Conservation (phyloP, 148 eudicot species). For the Chenopodium album region DNA sequence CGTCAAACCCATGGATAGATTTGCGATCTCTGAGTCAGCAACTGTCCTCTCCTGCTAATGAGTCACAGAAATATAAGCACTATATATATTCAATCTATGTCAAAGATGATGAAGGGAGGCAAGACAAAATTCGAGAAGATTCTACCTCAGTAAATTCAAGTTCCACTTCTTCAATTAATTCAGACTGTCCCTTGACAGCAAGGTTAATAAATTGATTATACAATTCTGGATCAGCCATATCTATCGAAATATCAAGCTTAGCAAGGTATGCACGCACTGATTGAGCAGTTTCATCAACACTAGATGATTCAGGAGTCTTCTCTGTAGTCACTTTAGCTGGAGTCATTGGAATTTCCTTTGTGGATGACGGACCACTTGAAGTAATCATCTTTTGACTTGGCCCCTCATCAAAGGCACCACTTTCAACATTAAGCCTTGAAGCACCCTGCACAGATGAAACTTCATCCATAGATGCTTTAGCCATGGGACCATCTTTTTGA, state of each 20-base stretch:
- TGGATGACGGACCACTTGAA: slow-evolving; percentile 35
- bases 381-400: slow-evolving; percentile 36
- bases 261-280: slow-evolving; percentile 57
- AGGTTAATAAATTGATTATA: slow-evolving; percentile 56
- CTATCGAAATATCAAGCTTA: slow-evolving; percentile 70
- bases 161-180: slow-evolving; percentile 40
- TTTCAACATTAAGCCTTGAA: slow-evolving; percentile 40
- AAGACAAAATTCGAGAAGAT: slow-evolving; percentile 8
- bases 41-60: slow-evolving; percentile 38
- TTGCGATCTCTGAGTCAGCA: slow-evolving; percentile 31
- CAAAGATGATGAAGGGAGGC: background rate
- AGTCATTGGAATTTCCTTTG: slow-evolving; percentile 32
- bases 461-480: slow-evolving; percentile 46
- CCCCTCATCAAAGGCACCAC: slow-evolving; percentile 36
- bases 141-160: slow-evolving; percentile 54
- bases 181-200: slow-evolving; percentile 41
- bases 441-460: slow-evolving; percentile 41
- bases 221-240: slow-evolving; percentile 67
- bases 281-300: slow-evolving; percentile 38
- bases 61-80: background rate
- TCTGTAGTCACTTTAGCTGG: slow-evolving; percentile 36
- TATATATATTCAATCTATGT: background rate
- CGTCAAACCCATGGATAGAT: slow-evolving; percentile 35
- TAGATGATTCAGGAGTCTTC: slow-evolving; percentile 39
- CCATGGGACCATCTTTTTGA: slow-evolving; percentile 42